Conservation (phyloP, 441 rosid genomes). For the Populus hybrid region DNA sequence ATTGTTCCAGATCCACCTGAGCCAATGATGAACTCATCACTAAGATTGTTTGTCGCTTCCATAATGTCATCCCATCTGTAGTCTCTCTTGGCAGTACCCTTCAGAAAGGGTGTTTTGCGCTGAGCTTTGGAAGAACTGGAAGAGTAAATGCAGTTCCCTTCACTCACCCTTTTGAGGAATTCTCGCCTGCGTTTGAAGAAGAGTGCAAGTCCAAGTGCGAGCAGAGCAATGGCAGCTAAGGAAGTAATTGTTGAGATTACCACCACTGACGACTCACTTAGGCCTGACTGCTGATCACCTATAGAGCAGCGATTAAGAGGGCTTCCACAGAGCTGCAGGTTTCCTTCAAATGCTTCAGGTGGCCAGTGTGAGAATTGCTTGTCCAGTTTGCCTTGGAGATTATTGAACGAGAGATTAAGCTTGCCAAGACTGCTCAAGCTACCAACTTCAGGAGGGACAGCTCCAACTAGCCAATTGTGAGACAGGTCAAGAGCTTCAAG, state of each 20-base stretch:
- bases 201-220: slow-evolving; percentile 40
- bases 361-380: slow-evolving; percentile 72
- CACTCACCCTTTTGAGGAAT: slow-evolving; percentile 31
- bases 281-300: slow-evolving; percentile 22
- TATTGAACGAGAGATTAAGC: slow-evolving; percentile 68
- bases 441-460: slow-evolving; percentile 54
- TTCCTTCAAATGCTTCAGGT: slow-evolving; percentile 55
- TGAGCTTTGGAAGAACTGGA: slow-evolving; percentile 60
- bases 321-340: slow-evolving; percentile 62
- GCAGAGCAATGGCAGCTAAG: slow-evolving; percentile 51
- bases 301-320: slow-evolving; percentile 49
- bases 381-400: slow-evolving; percentile 58
- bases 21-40: slow-evolving; percentile 76
- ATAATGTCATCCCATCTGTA: slow-evolving; percentile 70
- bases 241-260: slow-evolving; percentile 57
- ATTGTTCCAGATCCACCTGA: slow-evolving; percentile 85
- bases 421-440: slow-evolving; percentile 70
- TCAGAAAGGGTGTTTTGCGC: slow-evolving; percentile 51
- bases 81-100: slow-evolving; percentile 53
- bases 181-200: slow-evolving; percentile 47
- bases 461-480: slow-evolving; percentile 61
- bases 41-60: slow-evolving; percentile 67
- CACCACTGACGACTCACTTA: slow-evolving; percentile 42
- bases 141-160: slow-evolving; percentile 44
- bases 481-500: slow-evolving; percentile 79